Conservation (phyloP, 352 stramenopile species). For the Phytopythium delawarense region DNA sequence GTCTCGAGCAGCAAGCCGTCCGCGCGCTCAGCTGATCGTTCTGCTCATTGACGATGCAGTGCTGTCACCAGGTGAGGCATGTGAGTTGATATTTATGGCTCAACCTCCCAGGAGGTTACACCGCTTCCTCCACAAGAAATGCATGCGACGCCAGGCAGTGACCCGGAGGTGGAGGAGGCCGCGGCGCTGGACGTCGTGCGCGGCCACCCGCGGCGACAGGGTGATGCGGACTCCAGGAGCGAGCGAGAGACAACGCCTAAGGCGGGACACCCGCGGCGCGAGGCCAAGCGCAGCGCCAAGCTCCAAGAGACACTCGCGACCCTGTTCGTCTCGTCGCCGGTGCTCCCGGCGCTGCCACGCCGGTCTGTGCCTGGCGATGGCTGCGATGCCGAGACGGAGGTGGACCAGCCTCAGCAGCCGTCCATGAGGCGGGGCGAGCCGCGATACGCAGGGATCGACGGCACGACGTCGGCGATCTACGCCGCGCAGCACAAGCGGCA, state of each 20-base stretch:
- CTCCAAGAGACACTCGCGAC: background rate
- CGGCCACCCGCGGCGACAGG: background rate
- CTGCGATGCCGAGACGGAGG: background rate
- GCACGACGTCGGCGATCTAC: background rate
- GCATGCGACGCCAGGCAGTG: too few species aligned
- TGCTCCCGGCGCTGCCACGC: background rate
- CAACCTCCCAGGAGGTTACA: background rate
- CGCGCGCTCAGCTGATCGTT: slow-evolving; percentile 7
- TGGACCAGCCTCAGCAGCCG: background rate
- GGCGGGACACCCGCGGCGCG: background rate
- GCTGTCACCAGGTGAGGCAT: background rate
- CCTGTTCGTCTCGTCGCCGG: background rate
- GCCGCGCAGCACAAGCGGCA: background rate
- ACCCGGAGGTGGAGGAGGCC: too few species aligned
- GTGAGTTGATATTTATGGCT: background rate
- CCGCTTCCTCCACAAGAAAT: background rate
- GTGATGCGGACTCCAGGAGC: background rate
- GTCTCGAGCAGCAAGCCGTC: slow-evolving; percentile 33
- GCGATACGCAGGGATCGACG: background rate
- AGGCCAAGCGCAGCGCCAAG: background rate
- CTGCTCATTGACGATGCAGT: background rate
- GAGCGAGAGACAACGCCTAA: background rate
- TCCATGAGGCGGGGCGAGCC: background rate
- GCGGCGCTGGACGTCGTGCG: background rate
- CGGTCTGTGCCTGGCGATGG: background rate